Base-by-base conservation (phyloP, 108 stramenopile species). In the Cyclostephanos tholiformis region DNA sequence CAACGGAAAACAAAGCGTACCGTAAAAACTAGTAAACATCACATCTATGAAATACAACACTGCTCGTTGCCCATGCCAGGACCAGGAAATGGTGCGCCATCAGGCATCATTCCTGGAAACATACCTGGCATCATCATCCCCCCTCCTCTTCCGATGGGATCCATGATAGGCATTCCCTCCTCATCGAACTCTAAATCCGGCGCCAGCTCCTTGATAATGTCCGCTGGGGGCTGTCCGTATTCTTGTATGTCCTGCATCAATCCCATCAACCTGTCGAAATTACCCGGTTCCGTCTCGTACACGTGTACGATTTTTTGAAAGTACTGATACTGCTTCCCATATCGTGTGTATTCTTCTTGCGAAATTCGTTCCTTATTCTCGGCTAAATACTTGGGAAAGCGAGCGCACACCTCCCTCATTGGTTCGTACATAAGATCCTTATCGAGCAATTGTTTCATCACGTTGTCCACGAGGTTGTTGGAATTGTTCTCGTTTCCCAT, bases 341-440 rank as follows among this genome's bases (percentile, higher is more conserved):
- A 89, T 65, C 67, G 72, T 26, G 62, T 36, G 58, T 91, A 96
- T 56, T 97, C 95, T 25, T 79, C 66, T 4, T 55, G 10, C 46
- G 85, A 51, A 20, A 96, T 49, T 10, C 35, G 51, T 0, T 64
- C 71, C 35, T 84, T 77, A 71, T 96, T 82, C 27, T 77, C 70
- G 22, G 96, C 93, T n/a, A 98, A 74, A 97, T 97, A 98, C 38
- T 73, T 79, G 9, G 98, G 98, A 75, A 92, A 99, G 81, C 85
- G 65, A 95, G 63, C 17, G 57, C 72, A 73, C 3, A 79, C 77
- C 2, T 97, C 97, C 76, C 95, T 95, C 85, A 97, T 95, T 36
- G 98, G 98, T 70, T 93, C 93, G 88, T 97, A 99, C 98, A 99
- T 98, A 72, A 99, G 72, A 41, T 98, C 98, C 61, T 90, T 94